Base-by-base conservation (phyloP, 192 early-diverging fungal genomes). In the Linnemannia zychae region DNA sequence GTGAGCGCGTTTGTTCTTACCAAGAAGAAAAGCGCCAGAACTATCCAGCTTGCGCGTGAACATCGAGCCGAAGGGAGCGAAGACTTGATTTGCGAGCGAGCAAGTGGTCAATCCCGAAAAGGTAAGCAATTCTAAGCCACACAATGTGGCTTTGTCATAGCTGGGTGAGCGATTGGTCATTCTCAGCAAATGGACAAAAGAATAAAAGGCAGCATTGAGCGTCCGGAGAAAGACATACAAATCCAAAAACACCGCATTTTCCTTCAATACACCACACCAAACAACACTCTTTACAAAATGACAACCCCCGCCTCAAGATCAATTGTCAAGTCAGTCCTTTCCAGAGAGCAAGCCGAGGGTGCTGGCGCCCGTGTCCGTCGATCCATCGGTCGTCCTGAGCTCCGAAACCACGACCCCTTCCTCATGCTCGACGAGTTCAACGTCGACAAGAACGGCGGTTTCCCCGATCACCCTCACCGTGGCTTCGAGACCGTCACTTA, bases 351-450 rank as follows among this genome's bases (percentile, higher is more conserved):
- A 88, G 88, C 90, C 69, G 97, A 98, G 81, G 96, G 96, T 38
- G 95, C 87, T 46, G 97, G 96, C 44, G 95, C 96, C 46, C 88
- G 89, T 70, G 95, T 98, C 33, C 93, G 94, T 63, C 91, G 97
- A 9, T 91, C 93, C 20, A 94, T 98, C 68, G 95, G 95, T 47
- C 91, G 90, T 7, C 88, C 81, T 28, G 78, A 79, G 47, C 78
- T 79, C 46, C 71, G 78, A 24, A 79, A 79, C 68, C 87, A 86
- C 71, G 87, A 88, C 67, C 87, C 84, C 63, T 88, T 88, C 74
- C 70, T 88, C 49, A 80, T 88, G 73, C 75, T 84, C 48, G 83
- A 75, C 46, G 77, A 87, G 57, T 78, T 81, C 70, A 79, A 73
- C 70, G 67, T 88, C 69, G 74, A 74, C n/a, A 69, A 84, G 70